These are phyloP conservation scores for Ceratocystis albifundus DNA, from an alignment of 2,329 filamentous ascomycete genomes.

Conservation along the genomic window DNA sequence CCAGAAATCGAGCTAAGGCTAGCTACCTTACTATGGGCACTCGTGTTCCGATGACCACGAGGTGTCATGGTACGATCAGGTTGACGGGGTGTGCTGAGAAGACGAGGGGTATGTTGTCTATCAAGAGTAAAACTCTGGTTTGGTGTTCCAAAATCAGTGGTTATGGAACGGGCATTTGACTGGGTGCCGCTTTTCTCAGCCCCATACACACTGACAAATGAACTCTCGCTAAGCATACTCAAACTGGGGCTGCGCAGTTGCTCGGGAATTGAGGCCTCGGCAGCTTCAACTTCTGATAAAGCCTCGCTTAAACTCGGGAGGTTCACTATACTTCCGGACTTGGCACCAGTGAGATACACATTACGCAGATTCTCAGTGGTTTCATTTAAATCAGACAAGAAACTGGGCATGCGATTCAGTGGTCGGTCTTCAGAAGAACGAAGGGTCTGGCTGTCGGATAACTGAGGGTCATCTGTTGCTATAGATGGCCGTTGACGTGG, in stretches of 20 bases:
- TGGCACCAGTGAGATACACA: conserved; percentile 41
- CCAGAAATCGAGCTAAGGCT: conserved; percentile 35
- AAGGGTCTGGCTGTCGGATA: not conserved
- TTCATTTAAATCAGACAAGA: conserved; percentile 48
- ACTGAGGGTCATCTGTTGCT: conserved; percentile 24
- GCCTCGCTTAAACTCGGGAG: conserved; percentile 32
- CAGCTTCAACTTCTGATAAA: conserved; percentile 16
- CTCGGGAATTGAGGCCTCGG: conserved; percentile 15
- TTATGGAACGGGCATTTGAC: not conserved
- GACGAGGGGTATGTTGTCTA: conserved; percentile 18
- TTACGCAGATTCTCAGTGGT: conserved; percentile 50
- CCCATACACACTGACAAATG: conserved; percentile 54
- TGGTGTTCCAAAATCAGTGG: not conserved
- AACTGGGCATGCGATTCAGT: conserved; percentile 51
- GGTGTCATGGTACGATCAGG: conserved; percentile 13
- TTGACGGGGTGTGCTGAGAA: conserved; percentile 6
- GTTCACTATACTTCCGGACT: conserved; percentile 38
- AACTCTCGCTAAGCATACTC: conserved; percentile 56
- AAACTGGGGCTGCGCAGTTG: conserved; percentile 47
- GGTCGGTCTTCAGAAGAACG: conserved; percentile 23
- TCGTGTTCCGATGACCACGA: conserved; percentile 13
- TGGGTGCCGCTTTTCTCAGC: conserved; percentile 16
- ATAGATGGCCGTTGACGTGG: conserved; percentile 11
- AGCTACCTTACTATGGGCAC: conserved; percentile 16
- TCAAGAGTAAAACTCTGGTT: not conserved